Evolutionary conservation across 2,329 filamentous ascomycete genomes (phyloP).

Genomic region (Mycosphaerelloides madeirae): DNA sequence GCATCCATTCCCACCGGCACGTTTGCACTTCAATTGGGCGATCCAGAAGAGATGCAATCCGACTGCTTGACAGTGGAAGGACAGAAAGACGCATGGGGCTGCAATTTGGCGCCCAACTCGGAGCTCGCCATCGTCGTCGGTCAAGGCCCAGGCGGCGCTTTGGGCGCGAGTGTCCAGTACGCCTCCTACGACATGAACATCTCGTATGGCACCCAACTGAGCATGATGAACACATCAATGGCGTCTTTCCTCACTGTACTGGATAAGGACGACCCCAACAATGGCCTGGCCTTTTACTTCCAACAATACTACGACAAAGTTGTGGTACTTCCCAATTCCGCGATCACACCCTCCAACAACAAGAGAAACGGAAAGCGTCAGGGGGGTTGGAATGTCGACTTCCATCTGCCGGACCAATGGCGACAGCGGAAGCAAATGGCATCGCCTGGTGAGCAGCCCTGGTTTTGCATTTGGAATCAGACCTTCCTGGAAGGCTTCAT

Average conservation of each 20-base stretch:
- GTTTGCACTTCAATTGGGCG: constrained; percentile 52
- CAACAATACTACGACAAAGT: constrained; percentile 60
- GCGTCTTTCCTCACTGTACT: constrained; percentile 50
- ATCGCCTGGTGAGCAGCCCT: constrained; percentile 56
- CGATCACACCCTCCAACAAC: constrained; percentile 19
- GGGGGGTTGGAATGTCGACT: constrained; percentile 16
- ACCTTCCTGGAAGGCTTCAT: constrained; percentile 65
- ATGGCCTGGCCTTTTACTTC: constrained; percentile 62
- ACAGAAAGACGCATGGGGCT: constrained; percentile 60
- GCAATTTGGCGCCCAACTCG: constrained; percentile 43
- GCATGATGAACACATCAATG: constrained; percentile 42
- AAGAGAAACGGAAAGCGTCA: constrained; percentile 23
- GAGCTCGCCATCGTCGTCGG: constrained; percentile 28
- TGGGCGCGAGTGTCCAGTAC: constrained; percentile 30
- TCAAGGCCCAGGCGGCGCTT: constrained; percentile 14
- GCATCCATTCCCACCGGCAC: constrained; percentile 52
- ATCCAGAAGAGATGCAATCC: constrained; percentile 47
- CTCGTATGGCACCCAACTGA: constrained; percentile 56
- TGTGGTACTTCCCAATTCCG: constrained; percentile 48
- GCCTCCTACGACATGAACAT: constrained; percentile 32
- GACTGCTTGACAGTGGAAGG: constrained; percentile 55
- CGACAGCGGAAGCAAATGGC: constrained; percentile 39
- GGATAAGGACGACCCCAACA: constrained; percentile 52
- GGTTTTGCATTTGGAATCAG: constrained; percentile 67
- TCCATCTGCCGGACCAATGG: constrained; percentile 13